Evolutionary conservation across 129 eudicot genomes (phyloP).

Genomic region (carrot (Daucus carota)): DNA sequence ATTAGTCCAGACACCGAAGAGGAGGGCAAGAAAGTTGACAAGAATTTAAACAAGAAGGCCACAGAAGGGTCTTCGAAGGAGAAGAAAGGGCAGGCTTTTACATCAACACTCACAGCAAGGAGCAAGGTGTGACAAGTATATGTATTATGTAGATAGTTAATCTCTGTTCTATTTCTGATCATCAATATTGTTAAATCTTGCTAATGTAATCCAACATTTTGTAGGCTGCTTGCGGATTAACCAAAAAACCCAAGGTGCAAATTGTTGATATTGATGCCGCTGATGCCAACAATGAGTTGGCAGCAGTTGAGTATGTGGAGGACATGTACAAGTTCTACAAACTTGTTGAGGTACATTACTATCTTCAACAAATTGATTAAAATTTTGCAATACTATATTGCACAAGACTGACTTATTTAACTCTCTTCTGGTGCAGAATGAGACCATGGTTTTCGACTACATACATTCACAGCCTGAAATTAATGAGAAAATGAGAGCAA

Average conservation of each 20-base stretch:
- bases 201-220: neutral
- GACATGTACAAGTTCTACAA: slow-evolving; percentile 78
- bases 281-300: slow-evolving; percentile 61
- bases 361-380: neutral
- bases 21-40: slow-evolving; percentile 19
- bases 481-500: slow-evolving; percentile 74
- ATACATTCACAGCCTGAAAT: slow-evolving; percentile 69
- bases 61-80: slow-evolving; percentile 21
- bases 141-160: neutral
- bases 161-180: neutral
- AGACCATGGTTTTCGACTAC: slow-evolving; percentile 43
- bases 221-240: slow-evolving; percentile 72
- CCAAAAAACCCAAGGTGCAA: slow-evolving; percentile 43
- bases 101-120: slow-evolving; percentile 69
- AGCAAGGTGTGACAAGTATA: slow-evolving; percentile 52
- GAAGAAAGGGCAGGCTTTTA: slow-evolving; percentile 54
- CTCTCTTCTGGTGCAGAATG: slow-evolving; percentile 35
- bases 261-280: slow-evolving; percentile 72
- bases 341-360: slow-evolving; percentile 46
- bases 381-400: neutral
- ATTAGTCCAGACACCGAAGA: slow-evolving; percentile 59
- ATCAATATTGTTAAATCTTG: neutral
- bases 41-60: slow-evolving; percentile 19
- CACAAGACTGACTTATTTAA: neutral
- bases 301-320: slow-evolving; percentile 73